phyloP scores from a whole-genome alignment of 768 basidiomycete species.

The Pulveroboletus sp. region DNA sequence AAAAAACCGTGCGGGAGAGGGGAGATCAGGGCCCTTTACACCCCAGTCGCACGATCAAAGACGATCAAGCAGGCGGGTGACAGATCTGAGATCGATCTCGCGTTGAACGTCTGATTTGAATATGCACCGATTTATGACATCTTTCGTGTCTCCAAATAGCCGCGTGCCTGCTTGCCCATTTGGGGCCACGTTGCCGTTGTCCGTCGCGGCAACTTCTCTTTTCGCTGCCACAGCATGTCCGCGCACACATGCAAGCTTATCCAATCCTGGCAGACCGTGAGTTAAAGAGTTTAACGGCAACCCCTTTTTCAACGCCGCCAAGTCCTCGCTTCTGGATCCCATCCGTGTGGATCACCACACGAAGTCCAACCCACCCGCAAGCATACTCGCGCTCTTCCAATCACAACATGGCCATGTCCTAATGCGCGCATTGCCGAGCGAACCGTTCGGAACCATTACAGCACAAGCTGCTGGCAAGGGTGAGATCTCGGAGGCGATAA shows the following conservation, averaged over 20 bases:
- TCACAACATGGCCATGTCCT: slow-evolving; percentile 14
- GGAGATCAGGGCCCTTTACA: slow-evolving; percentile 42
- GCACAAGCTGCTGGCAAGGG: slow-evolving; percentile 25
- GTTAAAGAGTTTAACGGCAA: slow-evolving; percentile 44
- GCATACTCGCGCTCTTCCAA: no score
- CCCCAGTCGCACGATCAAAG: slow-evolving; percentile 62
- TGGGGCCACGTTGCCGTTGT: slow-evolving; percentile 47
- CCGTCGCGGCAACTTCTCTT: slow-evolving; percentile 41
- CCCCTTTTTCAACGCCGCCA: slow-evolving; percentile 28
- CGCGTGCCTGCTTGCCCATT: slow-evolving; percentile 52
- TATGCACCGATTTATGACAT: slow-evolving; percentile 32
- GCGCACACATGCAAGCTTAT: slow-evolving; percentile 36
- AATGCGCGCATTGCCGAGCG: slow-evolving; percentile 27
- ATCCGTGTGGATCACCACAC: slow-evolving; percentile 23
- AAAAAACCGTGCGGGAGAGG: slow-evolving; percentile 36
- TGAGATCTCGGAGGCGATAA: slow-evolving; percentile 35
- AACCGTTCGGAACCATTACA: slow-evolving; percentile 30
- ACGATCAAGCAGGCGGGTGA: slow-evolving; percentile 47
- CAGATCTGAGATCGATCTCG: slow-evolving; percentile 45
- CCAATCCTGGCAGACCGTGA: slow-evolving; percentile 32
- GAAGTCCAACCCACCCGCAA: no score
- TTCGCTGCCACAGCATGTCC: slow-evolving; percentile 33
- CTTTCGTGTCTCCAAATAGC: slow-evolving; percentile 44
- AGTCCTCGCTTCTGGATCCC: slow-evolving; percentile 14
- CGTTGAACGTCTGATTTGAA: slow-evolving; percentile 39